Evolutionary conservation across 495 filamentous ascomycete genomes (phyloP), one percentile per base, ranked within the genome.

Genomic region (Aspergillus baeticus): DNA sequence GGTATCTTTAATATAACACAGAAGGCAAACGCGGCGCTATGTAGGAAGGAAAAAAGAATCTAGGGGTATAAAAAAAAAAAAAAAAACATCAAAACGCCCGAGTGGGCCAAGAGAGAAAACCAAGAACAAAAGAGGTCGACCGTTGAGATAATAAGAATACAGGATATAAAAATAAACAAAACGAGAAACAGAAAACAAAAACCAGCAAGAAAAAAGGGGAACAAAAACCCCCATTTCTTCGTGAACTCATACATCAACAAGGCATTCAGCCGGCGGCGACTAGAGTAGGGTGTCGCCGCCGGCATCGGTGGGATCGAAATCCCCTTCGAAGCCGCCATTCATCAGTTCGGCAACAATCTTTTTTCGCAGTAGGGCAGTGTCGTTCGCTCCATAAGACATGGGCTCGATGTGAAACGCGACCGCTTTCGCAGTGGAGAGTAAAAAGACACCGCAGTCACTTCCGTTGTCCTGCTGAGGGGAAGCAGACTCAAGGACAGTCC

Each of bases 401-500:
- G 87, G 87, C 51, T 86, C 81, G 10, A 90, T 64, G 0, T 84
- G 85, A 7, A 88, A 63, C 0, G 84, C 77, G 20, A 91, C 64
- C 61, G 86, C 88, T 52, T 89, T 85, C 33, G 86, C 85, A 33
- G 88, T 92, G 0, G 86, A 87, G 17, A 88, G 80, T 5, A 86
- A 78, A 62, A 93, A 95, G 3, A 91, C 87, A 6, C 91, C 91
- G 56, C 91, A 96, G 64, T 96, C 91, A 55, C 73, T 84, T 1
- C 80, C 80, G 61, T 95, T 95, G 44, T 72, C 72, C 59, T 96
- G 91, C 7, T 61, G 65, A 0, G 86, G 83, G 0, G 63, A 69
- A 6, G 74, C 70, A 2, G 76, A 71, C 0, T 69, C 65, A 2
- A 81, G 68, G 0, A 77, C 67, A 2, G 59, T 68, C 91, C 91